Conservation (phyloP, 352 stramenopile species). For the Phytophthora sp. region DNA sequence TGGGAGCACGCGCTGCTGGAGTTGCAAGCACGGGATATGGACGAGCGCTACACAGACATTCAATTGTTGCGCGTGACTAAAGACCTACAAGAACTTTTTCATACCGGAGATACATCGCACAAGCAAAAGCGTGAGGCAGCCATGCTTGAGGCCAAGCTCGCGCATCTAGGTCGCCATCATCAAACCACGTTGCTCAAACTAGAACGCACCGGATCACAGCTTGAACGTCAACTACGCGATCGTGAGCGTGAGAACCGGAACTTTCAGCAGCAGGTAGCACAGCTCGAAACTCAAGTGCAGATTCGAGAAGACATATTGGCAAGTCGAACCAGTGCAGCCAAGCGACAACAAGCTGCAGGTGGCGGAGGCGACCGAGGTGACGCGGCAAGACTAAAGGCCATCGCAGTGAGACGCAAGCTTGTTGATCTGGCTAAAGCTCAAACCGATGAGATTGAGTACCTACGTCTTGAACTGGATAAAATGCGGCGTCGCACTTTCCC, state of each 20-base stretch:
- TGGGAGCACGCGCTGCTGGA: slow-evolving; percentile 90
- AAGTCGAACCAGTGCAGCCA: slow-evolving; percentile 62
- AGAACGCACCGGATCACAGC: slow-evolving; percentile 47
- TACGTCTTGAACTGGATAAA: slow-evolving; percentile 89
- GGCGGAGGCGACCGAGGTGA: slow-evolving; percentile 19
- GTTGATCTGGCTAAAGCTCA: slow-evolving; percentile 90
- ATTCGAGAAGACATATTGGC: slow-evolving; percentile 89
- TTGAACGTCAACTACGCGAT: slow-evolving; percentile 71
- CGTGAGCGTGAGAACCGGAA: slow-evolving; percentile 81
- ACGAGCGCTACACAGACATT: slow-evolving; percentile 93
- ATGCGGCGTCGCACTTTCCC: slow-evolving; percentile 93
- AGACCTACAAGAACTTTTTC: slow-evolving; percentile 91
- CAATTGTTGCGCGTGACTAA: slow-evolving; percentile 94
- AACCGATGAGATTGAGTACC: slow-evolving; percentile 91
- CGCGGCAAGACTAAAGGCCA: slow-evolving; percentile 79
- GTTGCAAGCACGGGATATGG: slow-evolving; percentile 83
- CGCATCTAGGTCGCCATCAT: slow-evolving; percentile 67
- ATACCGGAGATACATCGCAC: slow-evolving; percentile 78
- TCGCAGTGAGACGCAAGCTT: slow-evolving; percentile 87
- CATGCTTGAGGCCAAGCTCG: slow-evolving; percentile 78
- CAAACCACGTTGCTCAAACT: slow-evolving; percentile 70
- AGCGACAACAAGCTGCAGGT: slow-evolving; percentile 33
- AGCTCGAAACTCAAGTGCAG: slow-evolving; percentile 85
- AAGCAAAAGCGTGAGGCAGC: slow-evolving; percentile 80
- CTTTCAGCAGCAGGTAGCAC: slow-evolving; percentile 76